Base-by-base conservation (phyloP, 2,329 filamentous ascomycete species). In the Colletotrichum eleusines region DNA sequence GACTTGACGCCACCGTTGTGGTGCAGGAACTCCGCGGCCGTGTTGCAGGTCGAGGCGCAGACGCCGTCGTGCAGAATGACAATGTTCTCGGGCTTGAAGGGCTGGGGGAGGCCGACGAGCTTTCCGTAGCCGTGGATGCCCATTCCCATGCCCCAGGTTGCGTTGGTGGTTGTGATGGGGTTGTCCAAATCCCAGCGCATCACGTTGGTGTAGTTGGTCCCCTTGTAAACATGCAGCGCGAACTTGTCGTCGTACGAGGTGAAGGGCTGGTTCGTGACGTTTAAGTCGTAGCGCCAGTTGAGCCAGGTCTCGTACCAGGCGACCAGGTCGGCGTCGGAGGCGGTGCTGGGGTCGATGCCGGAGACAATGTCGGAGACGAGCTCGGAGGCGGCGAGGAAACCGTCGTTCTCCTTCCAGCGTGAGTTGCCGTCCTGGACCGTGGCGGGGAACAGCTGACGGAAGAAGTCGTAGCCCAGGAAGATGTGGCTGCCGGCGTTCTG, bases 401-500 rank as follows among this genome's bases (percentile, higher is more conserved):
- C 79, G 7, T 78, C 74, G 64, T 75, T 80, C 33, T 79, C 77
- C 54, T 81, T 80, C 81, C 81, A 83, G 53, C 80, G 80, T 20
- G 80, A 80, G 75, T 73, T 82, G 73, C 73, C 85, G 58, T 73
- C 78, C 69, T 74, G 80, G 72, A 72, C 81, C 61, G 87, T 83
- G 4, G 63, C n/a, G 3, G 76, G 76, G 68, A 89, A 87, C 1
- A 90, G 81, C 75, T 84, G 76, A 63, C 86, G 85, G 80, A 90
- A 89, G 38, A 90, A 81, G 74, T 89, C 88, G 74, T 88, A 88
- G 16, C 85, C 88, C 40, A 86, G 83, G 12, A 89, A 76, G 59
- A 91, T 86, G 16, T 83, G 84, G 33, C 89, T 89, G 51, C 89
- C 89, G 7, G 84, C 85, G 73, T 91, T 91, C 48, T 83, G 83